A percentile compares a stretch with the other conserved stretches of the same genome.
These are phyloP conservation scores for Alternaria solani DNA, from an alignment of 2,329 filamentous ascomycete genomes.

Conservation along the genomic window DNA sequence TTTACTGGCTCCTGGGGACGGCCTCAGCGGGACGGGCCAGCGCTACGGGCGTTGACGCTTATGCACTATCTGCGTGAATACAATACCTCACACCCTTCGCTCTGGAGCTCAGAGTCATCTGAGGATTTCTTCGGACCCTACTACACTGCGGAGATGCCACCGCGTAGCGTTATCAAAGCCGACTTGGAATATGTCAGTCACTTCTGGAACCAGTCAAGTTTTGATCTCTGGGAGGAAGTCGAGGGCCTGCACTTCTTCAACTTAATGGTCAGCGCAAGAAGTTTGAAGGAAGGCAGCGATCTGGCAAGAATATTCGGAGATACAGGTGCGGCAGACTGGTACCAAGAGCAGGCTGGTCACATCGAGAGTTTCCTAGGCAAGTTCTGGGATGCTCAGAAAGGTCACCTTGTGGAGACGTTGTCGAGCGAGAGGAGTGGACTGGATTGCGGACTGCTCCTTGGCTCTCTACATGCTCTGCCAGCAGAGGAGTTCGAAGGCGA, in stretches of 20 bases:
- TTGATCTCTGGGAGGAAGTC: slow-evolving; percentile 59
- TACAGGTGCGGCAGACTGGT: slow-evolving; percentile 51
- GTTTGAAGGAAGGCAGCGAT: slow-evolving; percentile 46
- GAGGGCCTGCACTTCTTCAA: slow-evolving; percentile 55
- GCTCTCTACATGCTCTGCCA: slow-evolving; percentile 47
- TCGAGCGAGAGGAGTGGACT: slow-evolving; percentile 45
- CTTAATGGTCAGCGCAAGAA: slow-evolving; percentile 49
- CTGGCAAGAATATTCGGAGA: slow-evolving; percentile 48
- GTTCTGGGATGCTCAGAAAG: slow-evolving; percentile 51
- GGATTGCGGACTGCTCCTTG: slow-evolving; percentile 51
- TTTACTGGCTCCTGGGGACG: slow-evolving; percentile 53
- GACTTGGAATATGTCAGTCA: slow-evolving; percentile 56
- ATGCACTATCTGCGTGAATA: slow-evolving; percentile 53
- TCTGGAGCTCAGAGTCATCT: slow-evolving; percentile 40
- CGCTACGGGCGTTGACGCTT: slow-evolving; percentile 53
- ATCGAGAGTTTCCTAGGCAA: slow-evolving; percentile 44
- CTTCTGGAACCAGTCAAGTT: slow-evolving; percentile 53
- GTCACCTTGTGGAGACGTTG: slow-evolving; percentile 50
- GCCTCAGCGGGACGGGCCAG: slow-evolving; percentile 56
- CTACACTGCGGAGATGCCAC: slow-evolving; percentile 49
- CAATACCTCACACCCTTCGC: slow-evolving; percentile 50
- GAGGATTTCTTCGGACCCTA: slow-evolving; percentile 45
- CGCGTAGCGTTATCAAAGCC: slow-evolving; percentile 54
- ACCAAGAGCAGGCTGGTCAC: slow-evolving; percentile 47
- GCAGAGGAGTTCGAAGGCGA: slow-evolving; percentile 25